A percentile compares a stretch with the other conserved stretches of the same genome.
Conservation (phyloP, 2,329 filamentous ascomycete genomes). For the Penicillium frequentans region DNA sequence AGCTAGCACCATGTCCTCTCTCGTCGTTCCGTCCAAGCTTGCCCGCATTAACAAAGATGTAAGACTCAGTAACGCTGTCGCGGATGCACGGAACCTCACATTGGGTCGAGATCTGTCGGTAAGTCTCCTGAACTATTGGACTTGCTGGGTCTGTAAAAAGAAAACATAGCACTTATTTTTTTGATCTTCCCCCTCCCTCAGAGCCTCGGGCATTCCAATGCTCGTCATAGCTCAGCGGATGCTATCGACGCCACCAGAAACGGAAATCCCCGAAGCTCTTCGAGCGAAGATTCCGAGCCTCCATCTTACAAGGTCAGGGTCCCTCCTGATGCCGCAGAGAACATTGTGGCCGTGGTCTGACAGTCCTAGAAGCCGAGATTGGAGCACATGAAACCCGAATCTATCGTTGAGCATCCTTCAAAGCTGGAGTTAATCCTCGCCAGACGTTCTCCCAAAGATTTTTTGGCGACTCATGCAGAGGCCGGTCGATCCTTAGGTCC, state of each 20-base stretch:
- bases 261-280: slow-evolving; percentile 30
- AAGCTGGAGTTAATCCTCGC: slow-evolving; percentile 64
- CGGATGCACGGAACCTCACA: slow-evolving; percentile 16
- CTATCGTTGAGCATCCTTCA: slow-evolving; percentile 32
- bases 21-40: slow-evolving; percentile 24
- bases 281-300: slow-evolving; percentile 24
- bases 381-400: slow-evolving; percentile 35
- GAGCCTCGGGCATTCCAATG: slow-evolving; percentile 27
- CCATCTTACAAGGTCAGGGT: slow-evolving; percentile 40
- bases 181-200: slow-evolving; percentile 5
- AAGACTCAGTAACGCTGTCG: slow-evolving; percentile 18
- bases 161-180: not conserved
- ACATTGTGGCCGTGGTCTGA: slow-evolving; percentile 28
- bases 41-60: slow-evolving; percentile 25
- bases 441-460: slow-evolving; percentile 39
- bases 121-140: slow-evolving; percentile 9
- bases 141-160: not conserved
- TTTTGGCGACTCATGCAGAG: slow-evolving; percentile 15
- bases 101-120: slow-evolving; percentile 30
- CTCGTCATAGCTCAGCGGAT: slow-evolving; percentile 29
- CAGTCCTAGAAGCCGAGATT: slow-evolving; percentile 49
- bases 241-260: slow-evolving; percentile 36
- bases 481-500: slow-evolving; percentile 21
- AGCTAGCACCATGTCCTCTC: slow-evolving; percentile 28
- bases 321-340: not conserved